Percentiles rank a stretch among this genome's conserved stretches.
phyloP scores from a whole-genome alignment of 345 rosid genomes.

The Isatis tinctoria region DNA sequence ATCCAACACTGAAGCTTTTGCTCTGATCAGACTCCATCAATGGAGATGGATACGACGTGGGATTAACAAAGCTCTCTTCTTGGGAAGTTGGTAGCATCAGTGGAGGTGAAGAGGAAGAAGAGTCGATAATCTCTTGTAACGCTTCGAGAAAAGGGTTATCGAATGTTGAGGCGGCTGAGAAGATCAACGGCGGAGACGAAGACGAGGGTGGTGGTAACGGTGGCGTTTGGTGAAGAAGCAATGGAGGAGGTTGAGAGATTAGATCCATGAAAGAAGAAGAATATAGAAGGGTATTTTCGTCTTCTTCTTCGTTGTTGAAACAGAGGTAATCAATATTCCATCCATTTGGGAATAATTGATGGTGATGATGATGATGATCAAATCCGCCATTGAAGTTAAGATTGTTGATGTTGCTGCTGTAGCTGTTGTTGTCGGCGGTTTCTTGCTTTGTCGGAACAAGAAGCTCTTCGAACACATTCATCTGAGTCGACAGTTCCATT shows the following conservation, averaged over 20 bases:
- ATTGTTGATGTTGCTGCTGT: conserved; percentile 14
- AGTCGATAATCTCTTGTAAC: conserved; percentile 36
- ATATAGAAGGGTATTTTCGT: conserved; percentile 21
- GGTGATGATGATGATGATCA: conserved; percentile 22
- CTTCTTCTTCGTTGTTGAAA: conserved; percentile 36
- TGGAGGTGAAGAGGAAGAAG: conserved; percentile 39
- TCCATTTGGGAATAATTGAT: conserved; percentile 38
- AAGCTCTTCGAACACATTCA: conserved; percentile 70
- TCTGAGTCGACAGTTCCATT: conserved; percentile 64
- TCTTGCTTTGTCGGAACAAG: conserved; percentile 54
- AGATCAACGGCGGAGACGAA: conserved; percentile 24
- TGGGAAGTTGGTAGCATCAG: conserved; percentile 14
- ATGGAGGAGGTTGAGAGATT: conserved; percentile 36
- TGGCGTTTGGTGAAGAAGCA: conserved; percentile 31
- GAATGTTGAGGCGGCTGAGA: conserved; percentile 28
- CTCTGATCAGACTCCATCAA: conserved; percentile 51
- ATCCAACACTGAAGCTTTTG: conserved; percentile 38
- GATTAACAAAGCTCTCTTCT: conserved; percentile 14
- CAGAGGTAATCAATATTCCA: conserved; percentile 50
- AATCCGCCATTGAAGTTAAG: conserved; percentile 22
- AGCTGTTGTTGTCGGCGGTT: conserved; percentile 25
- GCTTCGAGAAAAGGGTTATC: conserved; percentile 43
- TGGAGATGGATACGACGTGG: conserved; percentile 35
- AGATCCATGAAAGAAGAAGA: conserved; percentile 36
- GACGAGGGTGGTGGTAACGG: conserved; percentile 35